Evolutionary conservation across 352 stramenopile species (phyloP).

Genomic region (Peronospora destructor): DNA sequence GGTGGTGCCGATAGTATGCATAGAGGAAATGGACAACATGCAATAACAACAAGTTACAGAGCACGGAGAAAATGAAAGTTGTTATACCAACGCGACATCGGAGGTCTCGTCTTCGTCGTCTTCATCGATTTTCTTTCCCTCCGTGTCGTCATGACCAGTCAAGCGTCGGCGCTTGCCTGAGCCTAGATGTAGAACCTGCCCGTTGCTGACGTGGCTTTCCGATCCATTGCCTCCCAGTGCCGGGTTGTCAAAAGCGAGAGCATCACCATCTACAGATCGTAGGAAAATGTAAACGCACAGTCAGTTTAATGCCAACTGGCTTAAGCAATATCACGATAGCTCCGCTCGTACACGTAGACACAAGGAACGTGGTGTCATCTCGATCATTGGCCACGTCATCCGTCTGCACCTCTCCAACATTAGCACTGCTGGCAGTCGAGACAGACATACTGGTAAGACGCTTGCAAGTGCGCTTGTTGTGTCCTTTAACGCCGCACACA

Average conservation of each 20-base stretch:
- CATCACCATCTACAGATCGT: conserved; percentile 25
- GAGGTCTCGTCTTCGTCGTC: conserved; percentile 3
- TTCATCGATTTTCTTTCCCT: conserved; percentile 18
- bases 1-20: not conserved
- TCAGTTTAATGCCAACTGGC: conserved; percentile 3
- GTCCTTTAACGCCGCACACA: conserved; percentile 71
- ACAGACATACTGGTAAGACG: conserved; percentile 19
- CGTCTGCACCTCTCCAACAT: conserved; percentile 10
- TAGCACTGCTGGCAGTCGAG: conserved; percentile 2
- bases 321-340: not conserved
- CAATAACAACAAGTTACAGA: not conserved
- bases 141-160: not conserved
- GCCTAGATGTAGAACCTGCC: conserved; percentile 10
- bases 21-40: not conserved
- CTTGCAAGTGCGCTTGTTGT: conserved; percentile 84
- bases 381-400: conserved; percentile 21
- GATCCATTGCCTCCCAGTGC: conserved; percentile 13
- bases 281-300: not conserved
- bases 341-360: conserved; percentile 28
- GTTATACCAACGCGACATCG: conserved; percentile 22
- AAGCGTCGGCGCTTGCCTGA: conserved; percentile 26
- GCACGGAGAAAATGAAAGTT: not conserved
- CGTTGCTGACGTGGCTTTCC: conserved; percentile 17
- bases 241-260: conserved; percentile 31
- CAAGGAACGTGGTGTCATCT: conserved; percentile 27